Conservation (phyloP, 2,329 filamentous ascomycete genomes). For the Hypoxylon sp. region DNA sequence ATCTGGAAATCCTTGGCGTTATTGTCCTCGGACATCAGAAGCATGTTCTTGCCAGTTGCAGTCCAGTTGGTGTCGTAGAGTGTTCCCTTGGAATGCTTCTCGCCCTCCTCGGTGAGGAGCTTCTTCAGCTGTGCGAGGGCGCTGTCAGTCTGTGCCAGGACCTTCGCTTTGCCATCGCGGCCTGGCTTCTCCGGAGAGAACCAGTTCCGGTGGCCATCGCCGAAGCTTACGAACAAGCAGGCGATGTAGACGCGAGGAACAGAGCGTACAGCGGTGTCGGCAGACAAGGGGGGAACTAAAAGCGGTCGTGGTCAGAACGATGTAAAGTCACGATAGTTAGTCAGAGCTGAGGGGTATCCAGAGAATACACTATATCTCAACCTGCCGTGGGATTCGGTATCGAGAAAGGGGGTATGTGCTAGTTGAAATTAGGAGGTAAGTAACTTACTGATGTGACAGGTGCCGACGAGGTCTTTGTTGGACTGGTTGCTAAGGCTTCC, state of each 20-base stretch:
- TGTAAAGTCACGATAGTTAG: neutral
- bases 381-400: neutral
- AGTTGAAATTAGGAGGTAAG: neutral
- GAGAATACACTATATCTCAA: neutral
- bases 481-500: neutral
- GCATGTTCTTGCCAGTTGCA: neutral
- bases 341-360: neutral
- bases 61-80: neutral
- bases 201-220: conserved; percentile 14
- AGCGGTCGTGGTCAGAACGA: neutral
- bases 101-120: neutral
- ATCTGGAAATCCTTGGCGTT: conserved; percentile 18
- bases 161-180: conserved; percentile 7
- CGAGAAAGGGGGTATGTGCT: neutral
- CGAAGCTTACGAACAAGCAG: conserved; percentile 19
- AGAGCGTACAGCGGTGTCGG: neutral
- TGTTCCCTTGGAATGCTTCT: neutral
- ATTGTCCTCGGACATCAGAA: neutral
- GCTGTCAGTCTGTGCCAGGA: neutral
- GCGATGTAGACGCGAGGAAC: conserved; percentile 10
- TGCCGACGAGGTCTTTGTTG: neutral
- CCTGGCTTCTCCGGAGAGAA: conserved; percentile 5
- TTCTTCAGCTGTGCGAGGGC: conserved; percentile 2
- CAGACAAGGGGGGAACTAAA: conserved; percentile 3
- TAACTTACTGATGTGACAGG: conserved; percentile 19